Evolutionary conservation across 2,329 filamentous ascomycete genomes (phyloP).

Genomic region (Tolypocladium cylindrosporum): DNA sequence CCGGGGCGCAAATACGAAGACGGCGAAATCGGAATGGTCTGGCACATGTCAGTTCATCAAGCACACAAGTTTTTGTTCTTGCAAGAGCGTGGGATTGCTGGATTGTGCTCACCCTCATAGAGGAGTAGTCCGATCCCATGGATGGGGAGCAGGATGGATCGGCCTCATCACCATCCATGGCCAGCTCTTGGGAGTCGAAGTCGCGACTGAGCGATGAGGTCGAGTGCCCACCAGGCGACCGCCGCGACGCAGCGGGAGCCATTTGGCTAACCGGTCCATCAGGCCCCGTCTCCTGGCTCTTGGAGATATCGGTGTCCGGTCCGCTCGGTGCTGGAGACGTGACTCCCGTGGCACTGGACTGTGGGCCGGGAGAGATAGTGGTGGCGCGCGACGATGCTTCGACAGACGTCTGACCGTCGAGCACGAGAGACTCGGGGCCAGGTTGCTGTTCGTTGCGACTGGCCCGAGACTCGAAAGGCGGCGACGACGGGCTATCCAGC

Average conservation of each 20-base stretch:
- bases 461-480: slow-evolving; percentile 6
- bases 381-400: slow-evolving; percentile 26
- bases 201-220: slow-evolving; percentile 9
- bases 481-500: slow-evolving; percentile 11
- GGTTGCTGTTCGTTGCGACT: neutral
- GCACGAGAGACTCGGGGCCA: slow-evolving; percentile 11
- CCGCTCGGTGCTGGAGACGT: slow-evolving; percentile 22
- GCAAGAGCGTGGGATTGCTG: neutral
- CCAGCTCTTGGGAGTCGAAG: slow-evolving; percentile 12
- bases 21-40: slow-evolving; percentile 69
- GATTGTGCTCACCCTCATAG: slow-evolving; percentile 20
- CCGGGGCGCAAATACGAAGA: slow-evolving; percentile 81
- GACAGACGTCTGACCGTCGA: slow-evolving; percentile 14
- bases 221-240: slow-evolving; percentile 4
- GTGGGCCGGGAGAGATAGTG: slow-evolving; percentile 33
- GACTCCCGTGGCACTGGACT: slow-evolving; percentile 20
- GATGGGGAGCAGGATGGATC: slow-evolving; percentile 18
- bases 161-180: slow-evolving; percentile 17
- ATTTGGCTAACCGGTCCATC: slow-evolving; percentile 2
- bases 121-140: slow-evolving; percentile 28
- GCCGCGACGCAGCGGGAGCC: neutral
- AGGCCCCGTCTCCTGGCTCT: slow-evolving; percentile 16
- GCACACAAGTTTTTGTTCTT: neutral
- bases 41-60: slow-evolving; percentile 1
- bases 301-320: slow-evolving; percentile 21